Evolutionary conservation across 2,329 filamentous ascomycete genomes (phyloP).

Genomic region (Ambrosiella beaveri): DNA sequence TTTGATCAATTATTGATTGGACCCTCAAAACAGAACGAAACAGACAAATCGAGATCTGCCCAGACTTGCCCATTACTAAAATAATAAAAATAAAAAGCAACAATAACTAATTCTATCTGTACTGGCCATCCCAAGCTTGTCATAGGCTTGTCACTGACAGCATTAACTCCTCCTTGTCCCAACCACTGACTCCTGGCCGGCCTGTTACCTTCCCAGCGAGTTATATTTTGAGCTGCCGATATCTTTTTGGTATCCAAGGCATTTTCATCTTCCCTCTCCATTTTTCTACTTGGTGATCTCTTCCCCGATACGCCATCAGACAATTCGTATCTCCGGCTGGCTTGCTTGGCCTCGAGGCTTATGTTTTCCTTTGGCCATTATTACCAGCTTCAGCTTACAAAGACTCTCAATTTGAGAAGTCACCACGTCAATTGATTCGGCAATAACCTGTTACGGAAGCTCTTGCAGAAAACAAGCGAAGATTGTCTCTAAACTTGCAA

Average conservation of each 20-base stretch:
- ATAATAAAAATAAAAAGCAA: background rate
- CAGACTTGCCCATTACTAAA: background rate
- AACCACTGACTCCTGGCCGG: background rate
- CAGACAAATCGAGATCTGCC: background rate
- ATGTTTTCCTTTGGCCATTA: too few species aligned
- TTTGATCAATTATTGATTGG: background rate
- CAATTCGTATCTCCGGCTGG: too few species aligned
- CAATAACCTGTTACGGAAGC: background rate
- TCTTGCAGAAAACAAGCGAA: background rate
- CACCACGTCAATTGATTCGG: too few species aligned
- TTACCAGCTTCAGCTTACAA: too few species aligned
- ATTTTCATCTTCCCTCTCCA: too few species aligned
- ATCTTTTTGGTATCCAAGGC: background rate
- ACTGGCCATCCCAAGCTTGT: background rate
- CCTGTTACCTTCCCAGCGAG: background rate
- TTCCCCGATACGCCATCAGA: too few species aligned
- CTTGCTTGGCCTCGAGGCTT: too few species aligned
- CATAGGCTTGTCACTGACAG: background rate
- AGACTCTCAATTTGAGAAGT: too few species aligned
- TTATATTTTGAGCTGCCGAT: background rate
- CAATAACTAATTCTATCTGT: background rate
- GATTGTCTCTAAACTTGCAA: background rate
- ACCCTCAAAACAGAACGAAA: background rate
- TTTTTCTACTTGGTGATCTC: too few species aligned
- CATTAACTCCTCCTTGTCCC: background rate